These are phyloP conservation scores for Haematococcus sp. DNA, from an alignment of 139 green algal species.

Conservation along the genomic window DNA sequence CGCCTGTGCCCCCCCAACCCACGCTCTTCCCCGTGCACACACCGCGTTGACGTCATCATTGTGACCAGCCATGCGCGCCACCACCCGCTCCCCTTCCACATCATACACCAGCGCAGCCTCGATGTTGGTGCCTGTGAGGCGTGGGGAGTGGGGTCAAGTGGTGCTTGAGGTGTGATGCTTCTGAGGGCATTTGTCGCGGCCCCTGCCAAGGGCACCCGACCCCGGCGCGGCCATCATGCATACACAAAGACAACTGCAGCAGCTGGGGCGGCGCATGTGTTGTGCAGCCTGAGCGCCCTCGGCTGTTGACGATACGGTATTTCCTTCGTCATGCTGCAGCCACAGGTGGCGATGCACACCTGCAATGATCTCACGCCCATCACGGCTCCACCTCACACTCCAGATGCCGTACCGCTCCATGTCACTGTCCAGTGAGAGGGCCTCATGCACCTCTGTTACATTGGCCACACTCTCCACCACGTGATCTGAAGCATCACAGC, in stretches of 20 bases:
- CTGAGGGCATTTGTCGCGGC: no score
- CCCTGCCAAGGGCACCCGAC: no score
- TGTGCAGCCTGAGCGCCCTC: no score
- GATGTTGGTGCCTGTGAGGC: constrained; percentile 68
- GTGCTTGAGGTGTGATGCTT: not conserved
- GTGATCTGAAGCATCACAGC: no score
- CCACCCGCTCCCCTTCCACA: constrained; percentile 46
- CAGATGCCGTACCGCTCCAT: constrained; percentile 25
- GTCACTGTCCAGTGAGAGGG: constrained; percentile 47
- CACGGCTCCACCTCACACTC: constrained; percentile 19
- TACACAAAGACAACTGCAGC: no score
- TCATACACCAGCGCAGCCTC: constrained; percentile 78
- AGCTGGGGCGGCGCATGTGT: no score
- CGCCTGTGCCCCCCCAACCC: no score
- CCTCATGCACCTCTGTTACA: constrained; percentile 67
- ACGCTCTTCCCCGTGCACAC: constrained; percentile 44
- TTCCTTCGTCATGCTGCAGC: no score
- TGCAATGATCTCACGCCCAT: constrained; percentile 51
- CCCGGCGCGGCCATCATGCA: no score
- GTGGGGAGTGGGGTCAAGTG: not conserved
- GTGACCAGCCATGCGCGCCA: constrained; percentile 44
- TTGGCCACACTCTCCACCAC: constrained; percentile 45
- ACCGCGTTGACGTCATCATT: constrained; percentile 94
- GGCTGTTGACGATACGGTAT: no score
- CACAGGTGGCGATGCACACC: no score